Evolutionary conservation across 306 rosid genomes (phyloP), one percentile per base, ranked within the genome.

Genomic region (Styphnolobium japonicum): DNA sequence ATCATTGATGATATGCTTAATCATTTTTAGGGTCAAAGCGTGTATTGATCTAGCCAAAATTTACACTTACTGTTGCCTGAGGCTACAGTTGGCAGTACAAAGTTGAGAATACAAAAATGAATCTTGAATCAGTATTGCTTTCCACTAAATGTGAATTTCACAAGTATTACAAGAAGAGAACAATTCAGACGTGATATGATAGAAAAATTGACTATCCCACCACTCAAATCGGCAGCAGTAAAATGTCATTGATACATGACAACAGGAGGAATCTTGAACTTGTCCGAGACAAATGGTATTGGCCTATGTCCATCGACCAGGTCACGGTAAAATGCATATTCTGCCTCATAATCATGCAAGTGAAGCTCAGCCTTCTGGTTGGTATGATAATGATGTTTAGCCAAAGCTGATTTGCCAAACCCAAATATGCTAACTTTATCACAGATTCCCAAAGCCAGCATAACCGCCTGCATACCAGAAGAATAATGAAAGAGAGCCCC

Each of bases 291-390:
- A 80, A 96, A 96, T 4, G 99, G 99, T 37, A 93, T 89, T 31
- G 84, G 82, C 81, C 65, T 82, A 0, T 85, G 85, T 1, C 89
- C 90, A 63, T 87, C 83, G 0, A 88, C 90, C 67, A 93, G 81
- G 77, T 96, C 98, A 22, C 61, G 88, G 58, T 96, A 96, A 48
- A 96, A 90, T 2, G 76, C 93, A 79, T 93, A 96, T 63, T 96
- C 99, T 4, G 98, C 99, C 82, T 89, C 96, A 78, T 96, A 96
- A 64, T 96, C 98, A 57, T 96, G 99, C 84, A 96, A 76, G n/a
- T 85, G 82, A 77, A 96, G 92, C 86, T 96, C 99, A 40, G 82
- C 86, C 82, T 93, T 96, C 86, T 96, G 99, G 73, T 90, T 96
- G 2, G 98, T 90, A 33, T 96, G 99, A 71, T 96, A 96, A 76